phyloP scores from a whole-genome alignment of 305 asterid species.

The Fraxinus nigra region DNA sequence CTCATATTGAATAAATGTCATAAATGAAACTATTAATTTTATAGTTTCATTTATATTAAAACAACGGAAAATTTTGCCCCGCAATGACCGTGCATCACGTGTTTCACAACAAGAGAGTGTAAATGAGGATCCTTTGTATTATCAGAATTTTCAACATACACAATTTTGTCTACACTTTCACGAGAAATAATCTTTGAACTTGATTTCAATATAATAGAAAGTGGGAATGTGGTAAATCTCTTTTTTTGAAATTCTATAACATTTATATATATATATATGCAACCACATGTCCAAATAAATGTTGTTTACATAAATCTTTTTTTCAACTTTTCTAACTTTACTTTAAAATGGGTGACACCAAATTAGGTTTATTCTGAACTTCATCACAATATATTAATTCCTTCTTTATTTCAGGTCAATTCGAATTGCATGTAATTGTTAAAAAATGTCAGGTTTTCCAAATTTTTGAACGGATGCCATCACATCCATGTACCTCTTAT shows the following conservation, averaged over 20 bases:
- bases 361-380: not conserved
- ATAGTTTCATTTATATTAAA: conserved; percentile 13
- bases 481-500: not conserved
- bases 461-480: too few species aligned
- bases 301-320: too few species aligned
- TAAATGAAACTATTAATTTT: conserved; percentile 21
- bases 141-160: too few species aligned
- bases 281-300: not conserved
- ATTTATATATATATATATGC: too few species aligned
- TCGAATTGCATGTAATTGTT: too few species aligned
- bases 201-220: too few species aligned
- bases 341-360: not conserved
- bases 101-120: not conserved
- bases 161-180: not conserved
- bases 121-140: too few species aligned
- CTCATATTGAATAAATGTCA: conserved; percentile 39
- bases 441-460: too few species aligned
- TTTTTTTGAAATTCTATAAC: too few species aligned
- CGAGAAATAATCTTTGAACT: too few species aligned
- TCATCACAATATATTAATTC: not conserved
- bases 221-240: not conserved
- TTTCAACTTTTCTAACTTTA: too few species aligned
- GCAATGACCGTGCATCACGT: not conserved
- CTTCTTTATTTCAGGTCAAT: too few species aligned
- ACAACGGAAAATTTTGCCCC: not conserved